A percentile compares a stretch with the other conserved stretches of the same genome.
Conservation (phyloP, 179 eudicot species). For the Patellifolia procumbens region DNA sequence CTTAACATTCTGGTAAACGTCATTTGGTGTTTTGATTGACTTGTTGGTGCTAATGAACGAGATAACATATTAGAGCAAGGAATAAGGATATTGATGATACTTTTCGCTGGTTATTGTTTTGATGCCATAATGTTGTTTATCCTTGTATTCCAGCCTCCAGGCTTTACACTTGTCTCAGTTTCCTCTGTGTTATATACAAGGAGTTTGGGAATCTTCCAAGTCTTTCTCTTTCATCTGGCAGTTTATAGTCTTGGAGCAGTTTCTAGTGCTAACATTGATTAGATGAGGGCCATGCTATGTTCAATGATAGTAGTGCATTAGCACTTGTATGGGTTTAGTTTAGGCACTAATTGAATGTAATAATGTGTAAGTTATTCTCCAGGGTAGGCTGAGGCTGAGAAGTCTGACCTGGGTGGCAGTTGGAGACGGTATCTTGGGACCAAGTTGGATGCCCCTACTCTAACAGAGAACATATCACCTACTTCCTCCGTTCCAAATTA, state of each 20-base stretch:
- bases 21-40: neutral
- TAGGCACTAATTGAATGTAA: neutral
- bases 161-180: neutral
- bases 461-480: neutral
- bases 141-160: neutral
- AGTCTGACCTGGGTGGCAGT: neutral
- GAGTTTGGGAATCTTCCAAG: neutral
- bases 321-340: neutral
- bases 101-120: neutral
- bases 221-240: neutral
- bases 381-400: no score
- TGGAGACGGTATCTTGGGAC: neutral
- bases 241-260: neutral
- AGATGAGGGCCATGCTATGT: neutral
- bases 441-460: neutral
- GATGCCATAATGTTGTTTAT: neutral
- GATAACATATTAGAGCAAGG: neutral
- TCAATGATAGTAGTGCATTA: neutral
- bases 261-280: neutral
- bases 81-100: neutral
- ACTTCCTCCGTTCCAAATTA: no score
- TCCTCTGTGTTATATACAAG: neutral
- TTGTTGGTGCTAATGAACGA: neutral
- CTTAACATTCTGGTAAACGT: neutral
- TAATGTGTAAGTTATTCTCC: neutral